A percentile compares a stretch with the other conserved stretches of the same genome.
phyloP scores from a whole-genome alignment of 306 rosid species.

The Quercus variabilis region DNA sequence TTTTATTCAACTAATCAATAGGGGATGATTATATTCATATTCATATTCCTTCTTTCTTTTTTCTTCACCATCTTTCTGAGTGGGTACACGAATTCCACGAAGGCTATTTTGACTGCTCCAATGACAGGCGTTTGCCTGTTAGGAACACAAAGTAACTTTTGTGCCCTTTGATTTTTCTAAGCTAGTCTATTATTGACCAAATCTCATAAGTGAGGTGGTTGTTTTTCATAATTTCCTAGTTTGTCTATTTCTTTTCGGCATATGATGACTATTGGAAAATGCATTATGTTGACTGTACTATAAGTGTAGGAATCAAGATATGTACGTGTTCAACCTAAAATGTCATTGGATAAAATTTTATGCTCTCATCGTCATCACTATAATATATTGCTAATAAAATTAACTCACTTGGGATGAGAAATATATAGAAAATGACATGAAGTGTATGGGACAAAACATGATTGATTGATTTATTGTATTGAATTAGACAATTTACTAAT shows the following conservation, averaged over 20 bases:
- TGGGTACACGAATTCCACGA: background rate
- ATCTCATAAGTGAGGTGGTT: slow-evolving; percentile 1
- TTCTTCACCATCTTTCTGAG: background rate
- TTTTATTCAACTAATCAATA: background rate
- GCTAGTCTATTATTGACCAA: slow-evolving; percentile 26
- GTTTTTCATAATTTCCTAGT: slow-evolving; percentile 9
- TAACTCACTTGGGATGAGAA: too few species aligned
- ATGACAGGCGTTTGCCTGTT: background rate
- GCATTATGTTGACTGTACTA: slow-evolving; percentile 16
- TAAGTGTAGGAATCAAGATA: background rate
- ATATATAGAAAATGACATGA: too few species aligned
- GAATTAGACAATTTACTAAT: too few species aligned
- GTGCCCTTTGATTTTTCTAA: slow-evolving; percentile 21
- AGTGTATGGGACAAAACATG: too few species aligned
- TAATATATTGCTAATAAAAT: too few species aligned
- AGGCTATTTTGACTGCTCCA: background rate
- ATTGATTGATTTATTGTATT: too few species aligned
- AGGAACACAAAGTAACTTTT: slow-evolving; percentile 10
- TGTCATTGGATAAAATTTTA: background rate
- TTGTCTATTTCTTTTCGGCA: background rate
- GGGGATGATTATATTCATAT: background rate
- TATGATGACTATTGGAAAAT: slow-evolving; percentile 16
- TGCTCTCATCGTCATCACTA: too few species aligned
- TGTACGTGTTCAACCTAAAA: background rate
- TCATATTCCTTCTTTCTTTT: background rate